phyloP scores from a whole-genome alignment of 495 filamentous ascomycete species.

The Hypoxylon cercidicola region DNA sequence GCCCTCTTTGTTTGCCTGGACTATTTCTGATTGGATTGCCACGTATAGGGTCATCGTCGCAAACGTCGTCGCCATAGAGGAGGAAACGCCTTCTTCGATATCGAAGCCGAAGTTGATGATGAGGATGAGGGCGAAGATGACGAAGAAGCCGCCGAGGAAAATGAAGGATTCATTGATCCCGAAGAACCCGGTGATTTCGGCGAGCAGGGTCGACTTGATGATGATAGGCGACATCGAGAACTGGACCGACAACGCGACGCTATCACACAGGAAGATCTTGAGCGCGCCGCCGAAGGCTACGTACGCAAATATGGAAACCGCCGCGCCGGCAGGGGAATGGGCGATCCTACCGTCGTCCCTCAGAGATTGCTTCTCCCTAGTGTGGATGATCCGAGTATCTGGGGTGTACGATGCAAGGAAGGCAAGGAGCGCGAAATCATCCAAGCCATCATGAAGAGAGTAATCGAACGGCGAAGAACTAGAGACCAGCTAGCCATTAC shows the following conservation, averaged over 20 bases:
- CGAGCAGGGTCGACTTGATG: conserved; percentile 81
- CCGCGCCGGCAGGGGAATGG: conserved; percentile 56
- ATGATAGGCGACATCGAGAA: conserved; percentile 93
- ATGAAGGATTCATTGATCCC: conserved; percentile 86
- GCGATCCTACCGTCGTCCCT: conserved; percentile 77
- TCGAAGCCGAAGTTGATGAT: conserved; percentile 95
- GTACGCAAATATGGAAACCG: conserved; percentile 81
- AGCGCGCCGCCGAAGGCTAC: conserved; percentile 88
- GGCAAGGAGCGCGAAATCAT: conserved; percentile 95
- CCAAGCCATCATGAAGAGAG: conserved; percentile 83
- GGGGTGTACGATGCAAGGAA: conserved; percentile 90
- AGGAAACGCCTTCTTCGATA: conserved; percentile 88
- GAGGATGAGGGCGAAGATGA: conserved; percentile 91
- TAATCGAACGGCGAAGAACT: conserved; percentile 78
- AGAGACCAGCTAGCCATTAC: conserved; percentile 82
- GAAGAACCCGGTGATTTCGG: conserved; percentile 89
- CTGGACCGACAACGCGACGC: conserved; percentile 91
- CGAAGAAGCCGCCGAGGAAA: conserved; percentile 86
- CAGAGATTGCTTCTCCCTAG: conserved; percentile 89
- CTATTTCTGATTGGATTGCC: conserved; percentile 23
- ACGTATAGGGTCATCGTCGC: conserved; percentile 71
- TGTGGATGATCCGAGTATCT: conserved; percentile 95
- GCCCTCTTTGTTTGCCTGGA: conserved; percentile 3
- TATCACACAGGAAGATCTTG: conserved; percentile 85
- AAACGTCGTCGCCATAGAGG: conserved; percentile 80